These are phyloP conservation scores for Neonectria sp. DNA, from an alignment of 2,329 filamentous ascomycete species.

Conservation along the genomic window DNA sequence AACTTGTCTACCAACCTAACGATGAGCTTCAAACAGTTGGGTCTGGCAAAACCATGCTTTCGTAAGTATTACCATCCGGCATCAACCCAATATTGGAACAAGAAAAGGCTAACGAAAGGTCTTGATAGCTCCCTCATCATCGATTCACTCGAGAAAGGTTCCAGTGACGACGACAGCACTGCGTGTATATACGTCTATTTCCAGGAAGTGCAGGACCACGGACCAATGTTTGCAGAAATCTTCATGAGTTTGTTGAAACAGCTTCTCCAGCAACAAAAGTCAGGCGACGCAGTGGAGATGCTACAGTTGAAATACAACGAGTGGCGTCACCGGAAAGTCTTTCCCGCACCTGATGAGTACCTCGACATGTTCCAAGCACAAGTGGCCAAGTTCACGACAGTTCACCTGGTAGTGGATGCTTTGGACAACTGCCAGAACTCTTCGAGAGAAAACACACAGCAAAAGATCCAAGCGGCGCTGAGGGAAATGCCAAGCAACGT, in stretches of 20 bases:
- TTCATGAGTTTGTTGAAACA: background rate
- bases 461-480: background rate
- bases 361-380: background rate
- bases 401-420: background rate
- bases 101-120: background rate
- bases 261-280: background rate
- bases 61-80: background rate
- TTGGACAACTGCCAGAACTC: background rate
- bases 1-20: background rate
- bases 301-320: background rate
- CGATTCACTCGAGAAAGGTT: background rate
- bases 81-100: too few relatives aligned
- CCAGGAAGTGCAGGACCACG: background rate
- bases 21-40: background rate
- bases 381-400: background rate
- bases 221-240: background rate
- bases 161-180: background rate
- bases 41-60: background rate
- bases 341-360: background rate
- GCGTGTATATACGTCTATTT: conserved; percentile 8
- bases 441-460: background rate
- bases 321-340: background rate
- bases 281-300: background rate
- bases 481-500: background rate
- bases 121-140: background rate